Conservation (phyloP, 768 basidiomycete genomes). For the Russula ochroleuca region DNA sequence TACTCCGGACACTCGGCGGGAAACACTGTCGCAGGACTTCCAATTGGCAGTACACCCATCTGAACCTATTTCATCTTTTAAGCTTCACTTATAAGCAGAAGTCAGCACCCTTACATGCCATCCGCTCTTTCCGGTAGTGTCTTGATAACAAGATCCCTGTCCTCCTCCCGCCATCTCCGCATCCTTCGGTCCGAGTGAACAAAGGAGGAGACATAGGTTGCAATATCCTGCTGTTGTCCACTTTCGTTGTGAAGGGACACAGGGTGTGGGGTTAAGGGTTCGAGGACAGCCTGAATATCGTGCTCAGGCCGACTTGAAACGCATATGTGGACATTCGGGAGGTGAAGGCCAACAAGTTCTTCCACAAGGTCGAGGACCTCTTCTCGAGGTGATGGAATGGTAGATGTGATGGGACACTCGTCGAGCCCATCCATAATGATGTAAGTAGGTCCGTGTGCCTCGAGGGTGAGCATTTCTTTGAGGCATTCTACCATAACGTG, state of each 20-base stretch:
- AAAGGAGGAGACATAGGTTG: not conserved
- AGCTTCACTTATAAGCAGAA: not conserved
- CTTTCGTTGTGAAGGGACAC: slow-evolving; percentile 4
- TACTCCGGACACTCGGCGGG: not conserved
- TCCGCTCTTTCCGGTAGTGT: slow-evolving; percentile 4
- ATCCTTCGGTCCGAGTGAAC: slow-evolving; percentile 6
- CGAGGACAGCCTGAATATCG: slow-evolving; percentile 5
- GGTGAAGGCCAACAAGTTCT: not conserved
- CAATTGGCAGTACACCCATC: slow-evolving; percentile 11
- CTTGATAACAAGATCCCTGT: slow-evolving; percentile 1
- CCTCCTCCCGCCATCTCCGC: slow-evolving; percentile 6
- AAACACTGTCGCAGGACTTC: not conserved
- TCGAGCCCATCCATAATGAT: slow-evolving; percentile 19
- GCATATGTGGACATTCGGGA: slow-evolving; percentile 7
- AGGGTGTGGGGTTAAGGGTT: not conserved
- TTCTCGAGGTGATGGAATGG: slow-evolving; percentile 1
- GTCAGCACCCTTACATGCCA: slow-evolving; percentile 1
- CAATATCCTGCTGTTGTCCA: slow-evolving; percentile 9
- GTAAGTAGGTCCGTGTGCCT: not conserved
- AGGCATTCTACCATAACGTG: not conserved
- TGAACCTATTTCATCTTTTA: not conserved
- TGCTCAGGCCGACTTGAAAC: slow-evolving; percentile 12
- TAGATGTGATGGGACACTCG: slow-evolving; percentile 5
- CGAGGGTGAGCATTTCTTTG: slow-evolving; percentile 3
- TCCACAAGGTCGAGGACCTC: not conserved